Evolutionary conservation across 2,329 filamentous ascomycete genomes (phyloP), one percentile per base, ranked within the genome.

Genomic region (Aureobasidium vineae): DNA sequence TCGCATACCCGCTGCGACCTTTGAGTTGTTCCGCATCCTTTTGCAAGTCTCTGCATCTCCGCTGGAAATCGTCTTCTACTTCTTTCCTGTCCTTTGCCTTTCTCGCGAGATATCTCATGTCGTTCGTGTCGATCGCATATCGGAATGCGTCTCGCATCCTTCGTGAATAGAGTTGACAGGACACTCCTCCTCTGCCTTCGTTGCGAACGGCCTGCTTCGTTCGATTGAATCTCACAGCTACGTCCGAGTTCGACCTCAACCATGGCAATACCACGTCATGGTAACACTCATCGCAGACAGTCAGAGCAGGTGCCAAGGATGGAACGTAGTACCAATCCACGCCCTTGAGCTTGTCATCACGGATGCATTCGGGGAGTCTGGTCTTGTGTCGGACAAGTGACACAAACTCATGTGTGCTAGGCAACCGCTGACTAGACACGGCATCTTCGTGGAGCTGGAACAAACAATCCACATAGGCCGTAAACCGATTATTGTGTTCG

Each of bases 271-370:
- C 86, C 0, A 91, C 85, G 26, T 91, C 87, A 19, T 91, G 85
- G 75, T 90, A 97, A 76, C 93, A 98, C 76, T 94, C 91, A 70
- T 90, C 87, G 77, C 93, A 98, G 4, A 96, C 88, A 0, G 90
- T 92, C 72, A 97, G 86, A 56, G 92, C 85, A 0, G 90, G 90
- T 0, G 96, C 79, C 16, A 85, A 82, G 10, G 69, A 71, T 0
- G 90, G 86, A 75, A 96, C 91, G 65, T 85, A 87, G 75, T 96
- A 88, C 93, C 93, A 97, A 45, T 83, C 80, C 15, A 82, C 84
- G 65, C 86, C 83, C n/a, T 81, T 76, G 2, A 89, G 77, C 5
- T 86, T 81, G n/a, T 82, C 84, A 73, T 90, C 86, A 40, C 86
- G 83, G 23, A 81, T 80, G 73, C 91, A 96, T 73, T 91, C 86